Conservation (phyloP, 164 flowering plant species). For the Warburgia ugandensis region DNA sequence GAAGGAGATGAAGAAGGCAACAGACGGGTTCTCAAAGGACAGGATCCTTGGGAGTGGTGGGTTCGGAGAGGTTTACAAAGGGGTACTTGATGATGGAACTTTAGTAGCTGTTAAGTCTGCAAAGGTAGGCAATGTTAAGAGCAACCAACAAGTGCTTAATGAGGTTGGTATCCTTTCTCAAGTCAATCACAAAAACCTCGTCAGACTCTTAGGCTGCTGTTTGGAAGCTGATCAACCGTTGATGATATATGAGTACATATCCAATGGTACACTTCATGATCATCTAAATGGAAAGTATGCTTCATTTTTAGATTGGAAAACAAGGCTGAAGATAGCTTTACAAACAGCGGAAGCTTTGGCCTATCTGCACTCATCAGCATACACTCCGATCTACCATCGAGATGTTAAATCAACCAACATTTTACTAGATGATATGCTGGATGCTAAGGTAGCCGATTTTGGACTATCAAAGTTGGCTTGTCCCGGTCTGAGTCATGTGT, state of each 20-base stretch:
- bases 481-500: conserved; percentile 52
- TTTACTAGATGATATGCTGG: conserved; percentile 46
- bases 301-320: conserved; percentile 35
- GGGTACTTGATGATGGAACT: conserved; percentile 51
- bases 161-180: conserved; percentile 69
- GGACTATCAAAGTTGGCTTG: conserved; percentile 55
- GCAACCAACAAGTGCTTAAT: conserved; percentile 59
- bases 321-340: conserved; percentile 41
- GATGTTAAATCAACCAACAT: conserved; percentile 67
- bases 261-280: conserved; percentile 57
- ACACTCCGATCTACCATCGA: conserved; percentile 55
- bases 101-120: conserved; percentile 58
- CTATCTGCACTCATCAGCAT: conserved; percentile 53
- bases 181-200: conserved; percentile 59
- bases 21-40: conserved; percentile 32
- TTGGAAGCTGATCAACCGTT: conserved; percentile 53
- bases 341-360: conserved; percentile 62
- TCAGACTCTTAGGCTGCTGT: conserved; percentile 55
- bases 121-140: conserved; percentile 49
- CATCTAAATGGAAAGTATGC: conserved; percentile 41
- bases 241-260: conserved; percentile 59
- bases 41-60: conserved; percentile 55
- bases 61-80: conserved; percentile 64
- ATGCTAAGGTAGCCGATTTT: conserved; percentile 59
- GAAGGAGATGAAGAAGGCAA: conserved; percentile 53